Evolutionary conservation across 192 early-diverging fungal genomes (phyloP).

Genomic region (Backusella sp.): DNA sequence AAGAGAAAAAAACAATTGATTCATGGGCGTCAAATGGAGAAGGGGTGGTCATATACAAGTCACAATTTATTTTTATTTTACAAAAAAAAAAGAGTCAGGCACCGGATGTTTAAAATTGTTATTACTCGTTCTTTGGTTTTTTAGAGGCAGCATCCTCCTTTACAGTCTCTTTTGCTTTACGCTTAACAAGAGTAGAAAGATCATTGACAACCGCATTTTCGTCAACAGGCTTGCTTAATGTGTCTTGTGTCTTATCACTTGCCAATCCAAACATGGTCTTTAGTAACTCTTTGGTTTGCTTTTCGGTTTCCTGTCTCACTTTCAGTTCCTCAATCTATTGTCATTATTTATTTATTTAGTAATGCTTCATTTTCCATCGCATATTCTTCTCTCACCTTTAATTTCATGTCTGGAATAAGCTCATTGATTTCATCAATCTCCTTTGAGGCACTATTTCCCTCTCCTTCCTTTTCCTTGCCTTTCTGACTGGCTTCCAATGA

Average conservation of each 20-base stretch:
- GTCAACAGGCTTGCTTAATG: not conserved
- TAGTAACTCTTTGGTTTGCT: not conserved
- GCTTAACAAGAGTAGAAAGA: conserved; percentile 49
- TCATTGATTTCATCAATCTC: conserved; percentile 63
- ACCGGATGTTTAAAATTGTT: not conserved
- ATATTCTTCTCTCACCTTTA: conserved; percentile 46
- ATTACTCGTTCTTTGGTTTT: not conserved
- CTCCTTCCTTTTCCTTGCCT: conserved; percentile 49
- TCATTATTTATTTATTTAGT: not conserved
- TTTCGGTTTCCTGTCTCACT: conserved; percentile 30
- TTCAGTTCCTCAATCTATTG: conserved; percentile 40
- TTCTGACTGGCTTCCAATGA: conserved; percentile 34
- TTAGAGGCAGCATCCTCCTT: not conserved
- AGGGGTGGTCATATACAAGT: conserved; percentile 4
- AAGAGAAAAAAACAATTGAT: conserved; percentile 1
- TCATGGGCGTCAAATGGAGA: not conserved
- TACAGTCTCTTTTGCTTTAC: conserved; percentile 19
- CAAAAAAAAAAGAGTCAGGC: not conserved
- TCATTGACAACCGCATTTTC: conserved; percentile 42
- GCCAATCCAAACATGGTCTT: not conserved
- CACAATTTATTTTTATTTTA: not conserved
- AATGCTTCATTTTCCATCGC: too few species aligned
- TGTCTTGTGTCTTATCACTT: conserved; percentile 28
- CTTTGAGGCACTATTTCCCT: conserved; percentile 33
- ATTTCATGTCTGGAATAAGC: conserved; percentile 61